phyloP scores from a whole-genome alignment of 169 alveolate species.

The Plasmodium gonderi region DNA sequence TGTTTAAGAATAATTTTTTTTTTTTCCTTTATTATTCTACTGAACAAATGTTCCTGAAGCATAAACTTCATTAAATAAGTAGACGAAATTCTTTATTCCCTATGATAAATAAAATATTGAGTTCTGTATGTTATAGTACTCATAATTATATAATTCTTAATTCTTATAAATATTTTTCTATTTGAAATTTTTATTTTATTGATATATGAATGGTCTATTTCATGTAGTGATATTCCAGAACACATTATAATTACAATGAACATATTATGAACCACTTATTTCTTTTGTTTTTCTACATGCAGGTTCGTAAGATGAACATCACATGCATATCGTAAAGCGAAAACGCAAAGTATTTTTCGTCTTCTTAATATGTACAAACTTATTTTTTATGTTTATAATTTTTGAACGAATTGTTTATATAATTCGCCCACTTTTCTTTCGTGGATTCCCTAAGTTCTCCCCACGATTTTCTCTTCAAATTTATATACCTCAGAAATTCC shows the following conservation, averaged over 20 bases:
- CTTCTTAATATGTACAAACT: background rate
- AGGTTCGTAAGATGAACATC: background rate
- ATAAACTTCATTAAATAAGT: background rate
- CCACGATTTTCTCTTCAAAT: conserved; percentile 13
- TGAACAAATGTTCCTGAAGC: background rate
- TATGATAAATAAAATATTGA: background rate
- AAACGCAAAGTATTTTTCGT: background rate
- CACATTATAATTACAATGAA: background rate
- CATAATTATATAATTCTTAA: background rate
- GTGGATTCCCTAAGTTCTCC: background rate
- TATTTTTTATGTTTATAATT: background rate
- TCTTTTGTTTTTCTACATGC: background rate
- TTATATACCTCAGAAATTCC: conserved; percentile 20
- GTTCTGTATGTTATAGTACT: background rate
- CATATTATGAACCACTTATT: background rate
- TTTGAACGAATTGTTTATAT: background rate
- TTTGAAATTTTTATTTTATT: background rate
- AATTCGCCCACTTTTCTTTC: conserved; percentile 9
- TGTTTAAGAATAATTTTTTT: background rate
- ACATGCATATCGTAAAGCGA: background rate
- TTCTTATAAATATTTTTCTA: background rate
- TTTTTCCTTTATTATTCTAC: background rate
- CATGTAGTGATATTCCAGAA: background rate
- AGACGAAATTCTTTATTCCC: background rate
- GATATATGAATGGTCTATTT: background rate